A percentile compares a stretch with the other conserved stretches of the same genome.
Evolutionary conservation across 1,139 yeast species (phyloP).

Genomic region (Pichia terricola): DNA sequence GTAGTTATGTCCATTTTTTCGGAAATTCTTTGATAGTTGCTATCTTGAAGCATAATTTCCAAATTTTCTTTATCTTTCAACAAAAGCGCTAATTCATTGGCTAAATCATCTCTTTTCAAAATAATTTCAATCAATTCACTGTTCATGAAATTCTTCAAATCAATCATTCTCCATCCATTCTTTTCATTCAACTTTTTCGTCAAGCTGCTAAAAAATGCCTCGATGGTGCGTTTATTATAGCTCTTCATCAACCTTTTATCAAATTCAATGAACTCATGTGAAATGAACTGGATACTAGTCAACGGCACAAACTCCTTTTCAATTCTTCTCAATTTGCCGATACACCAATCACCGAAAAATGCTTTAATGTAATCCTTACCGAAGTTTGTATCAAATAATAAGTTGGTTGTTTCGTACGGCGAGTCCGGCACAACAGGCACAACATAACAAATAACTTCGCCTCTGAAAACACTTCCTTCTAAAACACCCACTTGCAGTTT

Average conservation of each 20-base stretch:
- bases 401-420: constrained; percentile 2
- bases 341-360: constrained; percentile 24
- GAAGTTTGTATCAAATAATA: constrained; percentile 20
- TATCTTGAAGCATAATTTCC: constrained; percentile 32
- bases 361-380: constrained; percentile 15
- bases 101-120: background rate
- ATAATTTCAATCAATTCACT: background rate
- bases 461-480: background rate
- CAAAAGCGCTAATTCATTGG: constrained; percentile 21
- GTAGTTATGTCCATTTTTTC: constrained; percentile 37
- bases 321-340: constrained; percentile 19
- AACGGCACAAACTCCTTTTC: constrained; percentile 36
- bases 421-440: background rate
- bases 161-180: background rate
- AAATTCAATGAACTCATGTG: constrained; percentile 35
- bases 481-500: constrained; percentile 35
- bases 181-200: background rate
- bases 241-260: constrained; percentile 10
- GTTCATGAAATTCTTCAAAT: background rate
- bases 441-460: constrained; percentile 5
- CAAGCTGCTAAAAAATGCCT: background rate
- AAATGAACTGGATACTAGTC: constrained; percentile 40
- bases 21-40: constrained; percentile 40
- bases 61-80: constrained; percentile 21
- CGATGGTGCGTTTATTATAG: background rate